Evolutionary conservation across 73 alveolate species (phyloP), one percentile per base, ranked within the genome.

Genomic region (Blepharisma stoltei): DNA sequence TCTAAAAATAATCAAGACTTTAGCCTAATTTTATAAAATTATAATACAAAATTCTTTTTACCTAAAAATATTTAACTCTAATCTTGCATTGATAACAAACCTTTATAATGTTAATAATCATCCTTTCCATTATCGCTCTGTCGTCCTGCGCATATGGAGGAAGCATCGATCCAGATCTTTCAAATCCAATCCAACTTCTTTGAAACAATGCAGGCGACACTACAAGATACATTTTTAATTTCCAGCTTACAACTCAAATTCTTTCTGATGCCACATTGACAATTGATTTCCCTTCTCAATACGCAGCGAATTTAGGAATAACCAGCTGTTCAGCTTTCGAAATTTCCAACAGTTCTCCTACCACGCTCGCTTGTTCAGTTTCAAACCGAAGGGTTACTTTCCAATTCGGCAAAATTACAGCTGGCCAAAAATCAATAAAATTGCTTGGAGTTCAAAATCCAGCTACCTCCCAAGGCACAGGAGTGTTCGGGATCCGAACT

Each of bases 201-300:
- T 44, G 79, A 43, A 69, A 38, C 65, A 69, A 69, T 53, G 32
- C 18, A n/a, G 79, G 65, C n/a, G 11, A 18, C 55, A 9, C 14
- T 69, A 14, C 79, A 14, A 9, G 79, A 11, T 69, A 69, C 5
- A 18, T n/a, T 25, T 69, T 69, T 25, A 44, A 44, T 25, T 69
- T 69, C 4, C 27, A 53, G 79, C n/a, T 69, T 43, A 8, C 55
- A 7, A 37, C 79, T n/a, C 32, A 46, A 7, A 69, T 69, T 14
- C 32, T 7, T 21, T 18, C 20, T 14, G 79, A 69, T 37, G 79
- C 79, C 38, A 14, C 69, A 18, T 47, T 69, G 20, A 46, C 79
- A n/a, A 69, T 69, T 5, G 79, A 38, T n/a, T 69, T 69, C 79
- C 79, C 79, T 7, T n/a, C 71, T 14, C 65, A 69, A 25, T 69